Evolutionary conservation across 805 yeast genomes (phyloP).

Genomic region (Saccharomyces paradoxus): DNA sequence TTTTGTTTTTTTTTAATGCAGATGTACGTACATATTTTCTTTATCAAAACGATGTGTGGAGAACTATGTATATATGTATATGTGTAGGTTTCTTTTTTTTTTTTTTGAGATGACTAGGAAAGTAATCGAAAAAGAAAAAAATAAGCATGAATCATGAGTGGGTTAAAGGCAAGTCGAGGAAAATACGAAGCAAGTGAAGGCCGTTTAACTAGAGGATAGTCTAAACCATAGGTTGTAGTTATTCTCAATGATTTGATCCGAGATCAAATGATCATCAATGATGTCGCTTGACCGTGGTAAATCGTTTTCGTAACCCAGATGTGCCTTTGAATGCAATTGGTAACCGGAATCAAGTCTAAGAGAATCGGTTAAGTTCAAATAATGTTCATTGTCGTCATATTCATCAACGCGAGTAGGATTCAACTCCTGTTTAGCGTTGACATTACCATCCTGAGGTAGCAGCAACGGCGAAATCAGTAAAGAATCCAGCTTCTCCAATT

Average conservation of each 20-base stretch:
- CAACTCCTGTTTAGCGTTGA: not conserved
- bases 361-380: not conserved
- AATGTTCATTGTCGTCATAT: not conserved
- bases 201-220: constrained; percentile 2
- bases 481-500: constrained; percentile 12
- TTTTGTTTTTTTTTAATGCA: not conserved
- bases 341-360: not conserved
- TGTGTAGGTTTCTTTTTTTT: not conserved
- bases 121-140: not conserved
- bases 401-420: not conserved
- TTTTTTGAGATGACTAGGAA: not conserved
- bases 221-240: constrained; percentile 28
- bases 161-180: not conserved
- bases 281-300: not conserved
- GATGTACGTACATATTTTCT: not conserved
- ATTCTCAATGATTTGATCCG: constrained; percentile 25
- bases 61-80: not conserved
- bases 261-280: not conserved
- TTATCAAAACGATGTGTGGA: not conserved
- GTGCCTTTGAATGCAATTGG: not conserved
- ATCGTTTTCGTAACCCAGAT: not conserved
- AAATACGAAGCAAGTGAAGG: not conserved
- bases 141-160: not conserved
- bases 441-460: constrained; percentile 10
- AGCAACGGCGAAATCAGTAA: constrained; percentile 19